Base-by-base conservation (phyloP, 352 stramenopile genomes). In the Elongisporangium anandrum region DNA sequence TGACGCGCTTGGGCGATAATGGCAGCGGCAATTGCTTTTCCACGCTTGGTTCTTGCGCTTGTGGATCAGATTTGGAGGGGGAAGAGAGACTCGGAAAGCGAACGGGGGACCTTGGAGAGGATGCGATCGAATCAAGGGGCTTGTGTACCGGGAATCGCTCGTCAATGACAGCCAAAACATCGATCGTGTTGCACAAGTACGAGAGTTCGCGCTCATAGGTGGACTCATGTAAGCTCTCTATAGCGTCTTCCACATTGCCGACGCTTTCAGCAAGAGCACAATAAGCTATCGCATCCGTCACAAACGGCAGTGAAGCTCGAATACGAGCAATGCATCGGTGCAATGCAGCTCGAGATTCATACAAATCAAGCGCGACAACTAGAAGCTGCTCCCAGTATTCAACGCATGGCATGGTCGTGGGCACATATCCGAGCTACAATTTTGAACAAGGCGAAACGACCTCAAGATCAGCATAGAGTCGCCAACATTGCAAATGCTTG, bases 341-440 rank as follows among this genome's bases (percentile, higher is more conserved):
- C 57, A 88, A 70, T 34, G 48, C 41, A 2, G 64, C 57, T 8
- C 69, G 64, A 1, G 77, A 79, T 62, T 85, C 72, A 52, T 77
- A 92, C 7, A 92, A 58, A 29, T 88, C 63, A 5, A 66, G 34
- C 5, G 74, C 75, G 9, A 80, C 63, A 2, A 22, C 16, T 0
- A 90, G 60, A 0, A 90, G 45, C 45, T 81, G 60, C 24, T 87
- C 68, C 81, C 81, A 92, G 61, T 88, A 81, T 16, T 79, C 66
- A 2, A 84, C 69, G 51, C 74, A 88, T 15, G 67, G 68, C 61
- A 81, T 73, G 8, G 68, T 72, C 17, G 64, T 73, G 0, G 75
- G 70, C 4, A 86, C 64, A 55, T 90, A 90, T 4, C 78, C 81
- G 50, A 90, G 71, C 65, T 84, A 45, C 9, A 21, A 23, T 13